A percentile compares a stretch with the other conserved stretches of the same genome.
phyloP scores from a whole-genome alignment of 2,329 filamentous ascomycete species.

The Fusarium xyrophilum region DNA sequence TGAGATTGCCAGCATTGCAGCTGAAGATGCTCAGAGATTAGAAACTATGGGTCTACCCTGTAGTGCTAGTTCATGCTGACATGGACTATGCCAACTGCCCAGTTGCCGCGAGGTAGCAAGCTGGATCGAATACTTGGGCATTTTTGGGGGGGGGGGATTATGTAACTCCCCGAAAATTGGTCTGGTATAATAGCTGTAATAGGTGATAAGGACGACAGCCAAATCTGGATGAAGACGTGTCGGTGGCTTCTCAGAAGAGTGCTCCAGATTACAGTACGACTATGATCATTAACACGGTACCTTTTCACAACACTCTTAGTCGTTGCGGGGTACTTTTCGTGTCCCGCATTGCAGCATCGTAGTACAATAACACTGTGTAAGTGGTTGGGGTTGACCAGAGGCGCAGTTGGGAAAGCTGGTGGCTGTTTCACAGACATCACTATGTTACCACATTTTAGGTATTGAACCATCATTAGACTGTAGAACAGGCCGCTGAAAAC shows the following conservation, averaged over 20 bases:
- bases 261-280: not conserved
- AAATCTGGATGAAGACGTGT: not conserved
- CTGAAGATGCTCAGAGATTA: not conserved
- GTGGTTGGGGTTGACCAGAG: not conserved
- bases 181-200: not conserved
- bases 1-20: not conserved
- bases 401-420: not conserved
- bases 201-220: not conserved
- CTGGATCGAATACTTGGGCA: not conserved
- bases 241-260: not conserved
- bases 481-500: not conserved
- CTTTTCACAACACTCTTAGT: not conserved
- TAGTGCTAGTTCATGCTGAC: not conserved
- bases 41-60: not conserved
- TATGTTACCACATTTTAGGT: not conserved
- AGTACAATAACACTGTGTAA: not conserved
- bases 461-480: not conserved
- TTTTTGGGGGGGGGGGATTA: not conserved
- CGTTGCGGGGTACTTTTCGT: not conserved
- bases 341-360: not conserved
- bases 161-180: not conserved
- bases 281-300: not conserved
- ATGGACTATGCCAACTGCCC: not conserved
- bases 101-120: not conserved
- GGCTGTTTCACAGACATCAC: slow-evolving; percentile 29